Evolutionary conservation across 2,329 filamentous ascomycete species (phyloP).

Genomic region (Colletotrichum lini): DNA sequence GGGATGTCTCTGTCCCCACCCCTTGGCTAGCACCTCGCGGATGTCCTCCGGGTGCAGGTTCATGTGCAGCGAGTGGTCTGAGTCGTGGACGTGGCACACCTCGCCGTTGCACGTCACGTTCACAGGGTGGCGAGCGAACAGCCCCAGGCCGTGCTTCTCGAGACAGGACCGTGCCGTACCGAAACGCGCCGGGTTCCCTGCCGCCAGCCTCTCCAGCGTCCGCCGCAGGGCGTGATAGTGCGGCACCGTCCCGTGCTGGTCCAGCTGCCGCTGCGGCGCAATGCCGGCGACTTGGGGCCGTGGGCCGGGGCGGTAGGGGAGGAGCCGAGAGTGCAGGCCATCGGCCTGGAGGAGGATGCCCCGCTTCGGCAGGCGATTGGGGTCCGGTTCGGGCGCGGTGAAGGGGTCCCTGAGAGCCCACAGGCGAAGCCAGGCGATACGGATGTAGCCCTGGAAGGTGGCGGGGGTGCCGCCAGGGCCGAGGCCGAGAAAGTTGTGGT

Average conservation of each 20-base stretch:
- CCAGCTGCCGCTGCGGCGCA: slow-evolving; percentile 84
- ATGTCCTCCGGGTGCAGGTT: slow-evolving; percentile 86
- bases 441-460: slow-evolving; percentile 80
- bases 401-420: slow-evolving; percentile 82
- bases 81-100: slow-evolving; percentile 84
- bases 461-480: slow-evolving; percentile 86
- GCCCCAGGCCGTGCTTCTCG: slow-evolving; percentile 84
- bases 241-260: slow-evolving; percentile 71
- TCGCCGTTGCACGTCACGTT: slow-evolving; percentile 84
- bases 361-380: slow-evolving; percentile 63
- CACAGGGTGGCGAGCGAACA: slow-evolving; percentile 78
- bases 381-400: slow-evolving; percentile 66
- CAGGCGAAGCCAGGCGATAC: slow-evolving; percentile 79
- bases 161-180: slow-evolving; percentile 80
- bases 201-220: slow-evolving; percentile 67
- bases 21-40: slow-evolving; percentile 77
- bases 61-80: slow-evolving; percentile 83
- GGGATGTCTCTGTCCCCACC: slow-evolving; percentile 83
- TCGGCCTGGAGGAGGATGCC: slow-evolving; percentile 68
- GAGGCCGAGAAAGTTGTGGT: slow-evolving; percentile 80
- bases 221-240: slow-evolving; percentile 70
- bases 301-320: slow-evolving; percentile 74
- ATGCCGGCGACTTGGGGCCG: slow-evolving; percentile 81
- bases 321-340: slow-evolving; percentile 48
- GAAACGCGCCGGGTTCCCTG: slow-evolving; percentile 61